phyloP scores from a whole-genome alignment of 345 rosid genomes.

The Carallia brachiata region DNA sequence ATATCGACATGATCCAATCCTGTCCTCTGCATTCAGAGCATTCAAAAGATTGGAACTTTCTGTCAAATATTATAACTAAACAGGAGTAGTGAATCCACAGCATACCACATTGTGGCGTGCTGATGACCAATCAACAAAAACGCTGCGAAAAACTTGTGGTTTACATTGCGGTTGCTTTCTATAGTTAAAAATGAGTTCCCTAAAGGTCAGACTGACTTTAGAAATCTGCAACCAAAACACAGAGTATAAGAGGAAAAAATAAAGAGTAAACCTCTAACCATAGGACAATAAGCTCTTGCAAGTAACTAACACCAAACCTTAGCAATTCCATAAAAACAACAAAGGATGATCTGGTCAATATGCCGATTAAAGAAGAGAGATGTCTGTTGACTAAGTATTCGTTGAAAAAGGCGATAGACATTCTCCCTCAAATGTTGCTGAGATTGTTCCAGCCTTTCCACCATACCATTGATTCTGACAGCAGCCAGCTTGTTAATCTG shows the following conservation, averaged over 20 bases:
- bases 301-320: slow-evolving; percentile 23
- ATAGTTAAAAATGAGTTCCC: slow-evolving; percentile 77
- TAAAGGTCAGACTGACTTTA: slow-evolving; percentile 73
- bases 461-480: slow-evolving; percentile 35
- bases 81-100: neutral
- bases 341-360: slow-evolving; percentile 37
- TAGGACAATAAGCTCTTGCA: neutral
- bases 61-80: slow-evolving; percentile 4
- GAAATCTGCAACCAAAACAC: slow-evolving; percentile 61
- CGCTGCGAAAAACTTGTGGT: slow-evolving; percentile 82
- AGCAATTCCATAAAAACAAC: slow-evolving; percentile 38
- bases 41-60: slow-evolving; percentile 24
- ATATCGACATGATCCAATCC: slow-evolving; percentile 91
- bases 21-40: slow-evolving; percentile 54
- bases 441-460: slow-evolving; percentile 30
- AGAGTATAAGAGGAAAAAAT: slow-evolving; percentile 2
- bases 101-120: slow-evolving; percentile 64
- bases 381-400: slow-evolving; percentile 29
- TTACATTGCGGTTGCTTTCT: slow-evolving; percentile 97
- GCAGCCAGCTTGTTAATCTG: slow-evolving; percentile 36
- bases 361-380: slow-evolving; percentile 35
- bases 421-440: slow-evolving; percentile 37
- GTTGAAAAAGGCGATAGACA: slow-evolving; percentile 33
- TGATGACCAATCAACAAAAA: slow-evolving; percentile 71
- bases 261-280: neutral